Percentiles rank a stretch among this genome's conserved stretches.
Evolutionary conservation across 2,329 filamentous ascomycete species (phyloP).

Genomic region (Phyllosticta citribraziliensis): DNA sequence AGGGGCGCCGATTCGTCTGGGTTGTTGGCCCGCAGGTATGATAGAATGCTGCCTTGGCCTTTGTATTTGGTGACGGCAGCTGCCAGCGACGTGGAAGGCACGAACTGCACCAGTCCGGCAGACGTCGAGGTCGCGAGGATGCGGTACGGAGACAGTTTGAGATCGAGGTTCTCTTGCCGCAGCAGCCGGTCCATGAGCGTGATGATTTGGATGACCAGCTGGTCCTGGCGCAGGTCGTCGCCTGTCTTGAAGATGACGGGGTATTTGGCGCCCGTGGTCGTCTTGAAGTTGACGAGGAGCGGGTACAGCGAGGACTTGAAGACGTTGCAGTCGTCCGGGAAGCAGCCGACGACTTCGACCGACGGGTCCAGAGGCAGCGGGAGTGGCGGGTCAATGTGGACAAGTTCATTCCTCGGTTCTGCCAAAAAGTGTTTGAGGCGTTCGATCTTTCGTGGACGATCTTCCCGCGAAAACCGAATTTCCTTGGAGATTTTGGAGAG

Average conservation of each 20-base stretch:
- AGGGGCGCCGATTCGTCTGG: constrained; percentile 73
- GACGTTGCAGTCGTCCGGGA: constrained; percentile 76
- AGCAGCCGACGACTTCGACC: constrained; percentile 66
- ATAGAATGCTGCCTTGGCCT: constrained; percentile 49
- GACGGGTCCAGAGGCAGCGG: constrained; percentile 82
- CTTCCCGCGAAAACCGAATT: constrained; percentile 69
- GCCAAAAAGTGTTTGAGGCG: constrained; percentile 73
- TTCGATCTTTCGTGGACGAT: constrained; percentile 71
- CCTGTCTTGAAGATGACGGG: constrained; percentile 96
- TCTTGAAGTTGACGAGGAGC: constrained; percentile 84
- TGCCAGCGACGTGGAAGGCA: constrained; percentile 76
- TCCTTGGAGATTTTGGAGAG: constrained; percentile 84
- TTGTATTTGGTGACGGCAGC: constrained; percentile 77
- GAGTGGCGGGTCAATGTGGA: constrained; percentile 73
- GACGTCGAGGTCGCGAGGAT: constrained; percentile 87
- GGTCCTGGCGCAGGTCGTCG: constrained; percentile 91
- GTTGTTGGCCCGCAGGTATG: constrained; percentile 82
- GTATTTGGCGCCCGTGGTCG: constrained; percentile 65
- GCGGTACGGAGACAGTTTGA: constrained; percentile 91
- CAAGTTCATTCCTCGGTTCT: constrained; percentile 83
- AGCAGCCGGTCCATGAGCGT: constrained; percentile 94
- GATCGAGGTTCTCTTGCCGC: constrained; percentile 89
- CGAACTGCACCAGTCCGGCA: constrained; percentile 87
- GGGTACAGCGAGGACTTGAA: constrained; percentile 94
- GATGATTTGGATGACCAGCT: constrained; percentile 95